phyloP scores from a whole-genome alignment of 2,329 filamentous ascomycete species.

The Mariannaea sp. region DNA sequence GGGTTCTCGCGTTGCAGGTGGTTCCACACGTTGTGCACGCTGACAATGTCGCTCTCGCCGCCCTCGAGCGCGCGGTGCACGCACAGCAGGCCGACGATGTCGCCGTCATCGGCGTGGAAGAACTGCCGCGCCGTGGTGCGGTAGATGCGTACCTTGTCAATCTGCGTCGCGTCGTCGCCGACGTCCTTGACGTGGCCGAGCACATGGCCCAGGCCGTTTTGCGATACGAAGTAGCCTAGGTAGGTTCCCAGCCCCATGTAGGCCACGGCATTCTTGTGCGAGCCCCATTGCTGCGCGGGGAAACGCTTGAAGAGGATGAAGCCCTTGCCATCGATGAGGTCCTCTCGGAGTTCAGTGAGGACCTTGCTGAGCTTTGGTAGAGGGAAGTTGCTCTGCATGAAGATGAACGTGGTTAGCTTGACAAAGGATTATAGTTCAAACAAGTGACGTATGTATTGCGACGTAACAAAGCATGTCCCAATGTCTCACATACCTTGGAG shows the following conservation, averaged over 20 bases:
- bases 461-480: not conserved
- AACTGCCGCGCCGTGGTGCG: constrained; percentile 70
- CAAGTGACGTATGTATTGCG: too few relatives aligned
- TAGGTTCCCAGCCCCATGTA: constrained; percentile 90
- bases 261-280: constrained; percentile 80
- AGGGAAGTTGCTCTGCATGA: constrained; percentile 47
- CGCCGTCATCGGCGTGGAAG: constrained; percentile 75
- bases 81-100: constrained; percentile 84
- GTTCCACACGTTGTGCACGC: constrained; percentile 82
- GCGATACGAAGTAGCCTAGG: constrained; percentile 84
- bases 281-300: constrained; percentile 75
- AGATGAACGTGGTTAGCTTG: too few relatives aligned
- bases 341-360: constrained; percentile 45
- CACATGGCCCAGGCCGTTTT: constrained; percentile 84
- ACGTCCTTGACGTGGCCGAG: constrained; percentile 90
- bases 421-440: too few relatives aligned
- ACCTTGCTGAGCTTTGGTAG: constrained; percentile 47
- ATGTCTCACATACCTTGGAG: constrained; percentile 31
- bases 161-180: constrained; percentile 78
- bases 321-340: constrained; percentile 76
- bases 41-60: constrained; percentile 82
- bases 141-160: constrained; percentile 88
- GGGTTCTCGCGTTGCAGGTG: constrained; percentile 74
- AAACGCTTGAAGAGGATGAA: constrained; percentile 90
- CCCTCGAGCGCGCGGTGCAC: constrained; percentile 78